Evolutionary conservation across 2,329 filamentous ascomycete genomes (phyloP).

Genomic region (Coniella lustricola): DNA sequence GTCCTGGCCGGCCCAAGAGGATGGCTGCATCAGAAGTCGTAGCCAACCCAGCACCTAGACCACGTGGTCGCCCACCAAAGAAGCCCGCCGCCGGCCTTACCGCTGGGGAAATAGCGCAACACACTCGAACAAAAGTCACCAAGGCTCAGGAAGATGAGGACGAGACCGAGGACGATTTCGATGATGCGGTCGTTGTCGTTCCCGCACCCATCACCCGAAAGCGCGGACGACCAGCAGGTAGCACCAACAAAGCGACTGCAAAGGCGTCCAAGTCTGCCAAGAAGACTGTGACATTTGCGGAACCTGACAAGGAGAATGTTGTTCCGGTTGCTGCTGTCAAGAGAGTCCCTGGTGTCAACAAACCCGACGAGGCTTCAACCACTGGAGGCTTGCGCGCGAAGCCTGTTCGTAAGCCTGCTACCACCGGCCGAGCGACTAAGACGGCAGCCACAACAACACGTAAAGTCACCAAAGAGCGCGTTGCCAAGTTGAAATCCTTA

Average conservation of each 20-base stretch:
- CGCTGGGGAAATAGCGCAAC: constrained; percentile 21
- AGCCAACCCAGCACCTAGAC: constrained; percentile 10
- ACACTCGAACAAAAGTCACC: constrained; percentile 22
- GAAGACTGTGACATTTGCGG: constrained; percentile 58
- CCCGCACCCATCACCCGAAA: constrained; percentile 30
- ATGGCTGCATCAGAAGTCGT: constrained; percentile 19
- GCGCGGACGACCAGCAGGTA: constrained; percentile 27
- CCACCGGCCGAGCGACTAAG: constrained; percentile 23
- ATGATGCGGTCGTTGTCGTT: constrained; percentile 19
- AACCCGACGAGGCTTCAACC: constrained; percentile 24
- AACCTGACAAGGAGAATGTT: constrained; percentile 59
- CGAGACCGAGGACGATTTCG: constrained; percentile 22
- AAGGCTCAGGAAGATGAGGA: constrained; percentile 23
- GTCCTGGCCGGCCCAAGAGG: constrained; percentile 40
- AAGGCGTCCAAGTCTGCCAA: constrained; percentile 39
- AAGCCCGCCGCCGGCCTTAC: constrained; percentile 21
- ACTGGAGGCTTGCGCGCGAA: constrained; percentile 35
- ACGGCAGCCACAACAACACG: constrained; percentile 26
- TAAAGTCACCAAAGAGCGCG: constrained; percentile 26
- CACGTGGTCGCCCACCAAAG: constrained; percentile 26
- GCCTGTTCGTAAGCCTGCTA: constrained; percentile 41
- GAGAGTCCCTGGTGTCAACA: constrained; percentile 30
- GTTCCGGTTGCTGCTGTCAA: constrained; percentile 28
- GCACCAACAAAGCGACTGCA: constrained; percentile 29
- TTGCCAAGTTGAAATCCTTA: constrained; percentile 20